These are phyloP conservation scores for Hordeum vulgare DNA, from an alignment of 176 grass and related monocot species.

Conservation along the genomic window MorexV3_pseudomolecules_assembly NC_058523.1:25806631-25807130, in stretches of 20 bases:
- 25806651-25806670: background rate
- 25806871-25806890: too few species aligned
- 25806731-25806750: conserved; percentile 56
- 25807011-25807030: too few species aligned
- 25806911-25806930: background rate
- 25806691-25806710: conserved; percentile 52
- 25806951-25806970: too few species aligned
- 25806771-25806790: conserved; percentile 58
- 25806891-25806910: background rate
- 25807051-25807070: too few species aligned
- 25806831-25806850: conserved; percentile 47
- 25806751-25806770: conserved; percentile 37
- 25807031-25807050: too few species aligned
- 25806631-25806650: background rate
- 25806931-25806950: background rate
- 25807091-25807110: too few species aligned
- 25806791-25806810: conserved; percentile 71
- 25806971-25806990: too few species aligned
- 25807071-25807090: too few species aligned
- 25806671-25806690: conserved; percentile 70
- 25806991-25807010: too few species aligned
- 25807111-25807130: too few species aligned
- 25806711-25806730: conserved; percentile 60
- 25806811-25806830: conserved; percentile 18
- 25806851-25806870: conserved; percentile 55